Conservation (phyloP, 2,329 filamentous ascomycete species). For the Fusarium avenaceum region DNA sequence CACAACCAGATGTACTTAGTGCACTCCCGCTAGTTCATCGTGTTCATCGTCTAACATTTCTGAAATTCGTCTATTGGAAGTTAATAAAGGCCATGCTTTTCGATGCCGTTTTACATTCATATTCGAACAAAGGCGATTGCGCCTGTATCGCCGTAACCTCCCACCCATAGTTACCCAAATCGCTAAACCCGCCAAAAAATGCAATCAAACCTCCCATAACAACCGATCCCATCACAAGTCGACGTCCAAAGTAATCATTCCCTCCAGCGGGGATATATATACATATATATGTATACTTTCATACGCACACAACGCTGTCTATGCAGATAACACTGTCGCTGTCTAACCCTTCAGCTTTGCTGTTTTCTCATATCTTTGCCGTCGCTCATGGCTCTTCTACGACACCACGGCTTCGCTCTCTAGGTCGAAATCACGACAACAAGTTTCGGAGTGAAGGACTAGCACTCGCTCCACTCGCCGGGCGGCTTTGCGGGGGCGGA, state of each 20-base stretch:
- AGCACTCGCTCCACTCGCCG: slow-evolving; percentile 77
- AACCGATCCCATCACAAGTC: slow-evolving; percentile 3
- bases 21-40: background rate
- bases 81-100: slow-evolving; percentile 23
- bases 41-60: slow-evolving; percentile 13
- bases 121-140: slow-evolving; percentile 25
- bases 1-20: too few species aligned
- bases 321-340: background rate
- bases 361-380: background rate
- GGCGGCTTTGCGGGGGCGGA: slow-evolving; percentile 54
- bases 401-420: background rate
- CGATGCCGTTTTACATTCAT: slow-evolving; percentile 10
- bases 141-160: slow-evolving; percentile 11
- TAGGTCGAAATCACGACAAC: slow-evolving; percentile 65
- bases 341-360: background rate
- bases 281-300: slow-evolving; percentile 5
- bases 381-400: background rate
- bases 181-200: slow-evolving; percentile 19
- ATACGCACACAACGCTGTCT: slow-evolving; percentile 4
- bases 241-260: slow-evolving; percentile 16
- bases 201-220: slow-evolving; percentile 17
- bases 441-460: slow-evolving; percentile 82
- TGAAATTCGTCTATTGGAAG: slow-evolving; percentile 29
- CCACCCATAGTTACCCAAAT: slow-evolving; percentile 32
- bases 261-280: slow-evolving; percentile 6